These are phyloP conservation scores for Scedosporium aurantiacum DNA, from an alignment of 2,329 filamentous ascomycete genomes.

Conservation along the genomic window DNA sequence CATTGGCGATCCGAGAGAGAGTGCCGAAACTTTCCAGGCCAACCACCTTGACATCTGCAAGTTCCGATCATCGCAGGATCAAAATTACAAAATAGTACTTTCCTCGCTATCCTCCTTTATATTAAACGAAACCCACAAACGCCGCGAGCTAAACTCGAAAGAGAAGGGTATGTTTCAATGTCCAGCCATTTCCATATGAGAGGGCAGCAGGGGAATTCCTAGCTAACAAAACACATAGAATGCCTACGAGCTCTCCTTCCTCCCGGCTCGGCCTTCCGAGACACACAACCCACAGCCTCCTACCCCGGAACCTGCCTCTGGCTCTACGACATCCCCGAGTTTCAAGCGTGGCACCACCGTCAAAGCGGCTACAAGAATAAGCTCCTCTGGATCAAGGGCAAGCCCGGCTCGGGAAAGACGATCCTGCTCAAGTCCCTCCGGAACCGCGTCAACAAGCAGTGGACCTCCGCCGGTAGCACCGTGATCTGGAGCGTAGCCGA, in stretches of 20 bases:
- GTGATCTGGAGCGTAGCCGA: conserved; percentile 17
- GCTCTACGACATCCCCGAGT: conserved; percentile 20
- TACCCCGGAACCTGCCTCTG: conserved; percentile 20
- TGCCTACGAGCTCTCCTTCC: conserved; percentile 14
- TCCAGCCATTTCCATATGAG: neutral
- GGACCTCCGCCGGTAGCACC: conserved; percentile 14
- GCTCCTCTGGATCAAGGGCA: conserved; percentile 20
- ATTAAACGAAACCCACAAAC: conserved; percentile 13
- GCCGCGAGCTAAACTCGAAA: conserved; percentile 13
- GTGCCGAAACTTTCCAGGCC: conserved; percentile 22
- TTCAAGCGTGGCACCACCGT: conserved; percentile 20
- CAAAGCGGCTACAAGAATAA: conserved; percentile 15
- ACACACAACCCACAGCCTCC: conserved; percentile 11
- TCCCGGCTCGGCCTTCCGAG: conserved; percentile 7
- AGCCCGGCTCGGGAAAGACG: conserved; percentile 20
- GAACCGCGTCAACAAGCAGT: conserved; percentile 16
- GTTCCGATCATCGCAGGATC: conserved; percentile 20
- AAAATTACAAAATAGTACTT: conserved; percentile 16
- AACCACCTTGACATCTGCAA: conserved; percentile 29
- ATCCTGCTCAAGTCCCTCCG: conserved; percentile 18
- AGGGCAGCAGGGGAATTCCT: no score
- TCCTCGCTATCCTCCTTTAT: conserved; percentile 13
- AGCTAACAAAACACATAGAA: conserved; percentile 8
- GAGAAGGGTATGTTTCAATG: conserved; percentile 10
- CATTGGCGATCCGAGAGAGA: conserved; percentile 20